Conservation (phyloP, 768 basidiomycete genomes). For the Leccinum boreale region DNA sequence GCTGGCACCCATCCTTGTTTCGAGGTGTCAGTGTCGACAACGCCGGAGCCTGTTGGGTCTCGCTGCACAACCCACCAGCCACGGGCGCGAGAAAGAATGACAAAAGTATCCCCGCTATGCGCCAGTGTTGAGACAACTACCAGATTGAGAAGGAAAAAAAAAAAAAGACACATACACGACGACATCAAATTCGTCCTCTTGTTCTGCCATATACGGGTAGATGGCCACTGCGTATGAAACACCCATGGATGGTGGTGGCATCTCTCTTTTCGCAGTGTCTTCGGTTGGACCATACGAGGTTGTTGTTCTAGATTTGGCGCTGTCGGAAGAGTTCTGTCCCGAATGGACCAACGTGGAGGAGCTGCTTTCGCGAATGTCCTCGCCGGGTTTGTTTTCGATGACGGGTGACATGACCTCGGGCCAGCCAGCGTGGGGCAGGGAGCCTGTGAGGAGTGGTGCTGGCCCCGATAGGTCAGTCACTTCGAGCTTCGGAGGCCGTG, state of each 20-base stretch:
- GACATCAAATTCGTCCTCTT: slow-evolving; percentile 98
- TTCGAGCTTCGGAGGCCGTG: slow-evolving; percentile 67
- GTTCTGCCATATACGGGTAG: slow-evolving; percentile 98
- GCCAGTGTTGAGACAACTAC: slow-evolving; percentile 4
- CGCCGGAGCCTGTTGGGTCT: slow-evolving; percentile 81
- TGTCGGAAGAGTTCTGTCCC: slow-evolving; percentile 28
- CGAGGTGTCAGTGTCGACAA: slow-evolving; percentile 69
- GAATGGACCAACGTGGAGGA: slow-evolving; percentile 34
- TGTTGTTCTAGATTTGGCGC: slow-evolving; percentile 16
- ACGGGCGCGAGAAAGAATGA: slow-evolving; percentile 89
- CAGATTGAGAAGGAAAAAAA: not conserved
- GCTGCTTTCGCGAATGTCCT: slow-evolving; percentile 38
- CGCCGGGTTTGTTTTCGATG: slow-evolving; percentile 45
- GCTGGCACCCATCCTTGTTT: slow-evolving; percentile 98
- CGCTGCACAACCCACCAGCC: slow-evolving; percentile 99
- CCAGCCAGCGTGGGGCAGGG: slow-evolving; percentile 73
- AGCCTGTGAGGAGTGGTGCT: slow-evolving; percentile 51
- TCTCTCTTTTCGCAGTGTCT: slow-evolving; percentile 39
- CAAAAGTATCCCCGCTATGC: slow-evolving; percentile 83
- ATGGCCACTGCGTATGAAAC: slow-evolving; percentile 96
- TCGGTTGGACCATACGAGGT: slow-evolving; percentile 22
- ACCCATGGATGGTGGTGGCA: slow-evolving; percentile 42
- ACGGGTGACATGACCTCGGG: slow-evolving; percentile 69
- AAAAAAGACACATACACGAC: slow-evolving; percentile 65
- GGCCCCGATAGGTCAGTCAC: slow-evolving; percentile 59